These are phyloP conservation scores for Fusarium metavorans DNA, from an alignment of 2,329 filamentous ascomycete genomes.

Conservation along the genomic window DNA sequence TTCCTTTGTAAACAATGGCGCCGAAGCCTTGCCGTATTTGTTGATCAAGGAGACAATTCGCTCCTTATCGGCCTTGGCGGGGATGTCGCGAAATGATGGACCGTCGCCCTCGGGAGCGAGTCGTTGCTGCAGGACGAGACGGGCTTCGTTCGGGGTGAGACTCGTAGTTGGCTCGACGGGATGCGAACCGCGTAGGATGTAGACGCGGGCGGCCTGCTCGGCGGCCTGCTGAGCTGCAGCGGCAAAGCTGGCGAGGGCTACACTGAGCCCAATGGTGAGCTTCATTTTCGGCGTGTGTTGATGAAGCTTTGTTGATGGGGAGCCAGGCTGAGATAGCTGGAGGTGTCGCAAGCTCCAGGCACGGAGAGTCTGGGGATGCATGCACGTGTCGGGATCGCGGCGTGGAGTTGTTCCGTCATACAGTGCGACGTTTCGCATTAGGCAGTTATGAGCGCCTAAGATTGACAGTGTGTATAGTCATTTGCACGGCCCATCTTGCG, in stretches of 20 bases:
- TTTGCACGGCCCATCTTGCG: neutral
- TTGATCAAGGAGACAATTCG: conserved; percentile 70
- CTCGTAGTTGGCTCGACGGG: conserved; percentile 51
- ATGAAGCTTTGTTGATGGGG: conserved; percentile 48
- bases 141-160: conserved; percentile 65
- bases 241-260: conserved; percentile 53
- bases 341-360: conserved; percentile 48
- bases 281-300: conserved; percentile 54
- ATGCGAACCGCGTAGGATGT: conserved; percentile 58
- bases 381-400: conserved; percentile 47
- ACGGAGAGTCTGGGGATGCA: conserved; percentile 37
- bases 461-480: neutral
- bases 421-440: conserved; percentile 23
- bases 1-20: conserved; percentile 61
- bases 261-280: conserved; percentile 55
- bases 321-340: conserved; percentile 46
- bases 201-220: conserved; percentile 64
- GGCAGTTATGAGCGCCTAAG: fast-evolving
- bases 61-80: conserved; percentile 53
- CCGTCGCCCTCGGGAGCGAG: conserved; percentile 61
- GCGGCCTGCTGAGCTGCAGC: conserved; percentile 58
- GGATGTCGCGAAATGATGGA: conserved; percentile 61
- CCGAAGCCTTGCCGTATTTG: conserved; percentile 66
- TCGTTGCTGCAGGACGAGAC: conserved; percentile 70
- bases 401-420: conserved; percentile 47